These are phyloP conservation scores for Tardiomyces depauwii DNA, from an alignment of 1,139 yeast genomes.

Conservation along the genomic window DNA sequence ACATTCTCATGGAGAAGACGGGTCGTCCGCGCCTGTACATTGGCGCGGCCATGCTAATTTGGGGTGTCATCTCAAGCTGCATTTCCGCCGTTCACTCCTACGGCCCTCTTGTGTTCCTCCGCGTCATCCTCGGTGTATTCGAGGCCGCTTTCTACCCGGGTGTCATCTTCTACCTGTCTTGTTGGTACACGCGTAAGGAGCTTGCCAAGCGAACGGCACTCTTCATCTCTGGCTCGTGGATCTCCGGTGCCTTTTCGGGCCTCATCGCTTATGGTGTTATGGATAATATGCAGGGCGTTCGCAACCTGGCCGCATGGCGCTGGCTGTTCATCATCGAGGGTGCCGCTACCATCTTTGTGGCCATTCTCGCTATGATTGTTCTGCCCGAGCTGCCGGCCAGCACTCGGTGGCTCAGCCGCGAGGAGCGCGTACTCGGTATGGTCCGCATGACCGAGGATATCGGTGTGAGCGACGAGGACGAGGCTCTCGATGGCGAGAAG, in stretches of 20 bases:
- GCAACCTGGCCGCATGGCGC: slow-evolving; percentile 28
- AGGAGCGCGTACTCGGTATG: slow-evolving; percentile 13
- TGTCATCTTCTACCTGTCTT: slow-evolving; percentile 22
- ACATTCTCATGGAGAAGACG: slow-evolving; percentile 46
- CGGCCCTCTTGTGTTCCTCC: slow-evolving; percentile 17
- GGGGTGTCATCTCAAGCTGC: slow-evolving; percentile 51
- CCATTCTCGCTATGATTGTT: slow-evolving; percentile 16
- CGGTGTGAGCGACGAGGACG: slow-evolving; percentile 17
- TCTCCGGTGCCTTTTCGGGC: slow-evolving; percentile 27
- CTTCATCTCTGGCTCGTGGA: slow-evolving; percentile 35
- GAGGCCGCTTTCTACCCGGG: slow-evolving; percentile 22
- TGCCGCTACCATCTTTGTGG: slow-evolving; percentile 19
- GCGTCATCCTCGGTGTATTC: slow-evolving; percentile 23
- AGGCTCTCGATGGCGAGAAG: slow-evolving; percentile 5
- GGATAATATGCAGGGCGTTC: slow-evolving; percentile 16
- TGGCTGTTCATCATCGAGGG: slow-evolving; percentile 31
- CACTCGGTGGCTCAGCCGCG: slow-evolving; percentile 24
- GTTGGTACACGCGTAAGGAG: slow-evolving; percentile 23
- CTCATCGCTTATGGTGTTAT: slow-evolving; percentile 28
- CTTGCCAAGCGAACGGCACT: slow-evolving; percentile 43
- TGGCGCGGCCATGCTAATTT: slow-evolving; percentile 40
- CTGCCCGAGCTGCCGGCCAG: slow-evolving; percentile 37
- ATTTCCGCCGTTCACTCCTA: slow-evolving; percentile 45
- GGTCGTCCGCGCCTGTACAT: slow-evolving; percentile 56
- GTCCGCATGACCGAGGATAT: slow-evolving; percentile 13